Percentiles rank a stretch among this genome's conserved stretches.
phyloP scores from a whole-genome alignment of 169 alveolate species.

The Plasmodium chabaudi region DNA sequence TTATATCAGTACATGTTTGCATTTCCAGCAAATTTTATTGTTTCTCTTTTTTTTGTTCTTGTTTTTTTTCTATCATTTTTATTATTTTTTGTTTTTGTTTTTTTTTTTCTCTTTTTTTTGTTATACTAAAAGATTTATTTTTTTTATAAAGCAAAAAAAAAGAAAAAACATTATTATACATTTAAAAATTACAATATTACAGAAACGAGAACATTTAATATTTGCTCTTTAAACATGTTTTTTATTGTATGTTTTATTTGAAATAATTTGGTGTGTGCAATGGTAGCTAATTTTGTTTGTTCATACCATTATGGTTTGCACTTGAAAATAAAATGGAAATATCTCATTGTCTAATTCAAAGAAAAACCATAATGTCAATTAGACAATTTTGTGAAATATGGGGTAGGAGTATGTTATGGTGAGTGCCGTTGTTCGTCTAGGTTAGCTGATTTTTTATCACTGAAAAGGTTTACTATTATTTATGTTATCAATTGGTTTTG shows the following conservation, averaged over 20 bases:
- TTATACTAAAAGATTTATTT: not conserved
- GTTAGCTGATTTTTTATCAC: no score
- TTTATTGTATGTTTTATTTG: not conserved
- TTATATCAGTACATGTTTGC: not conserved
- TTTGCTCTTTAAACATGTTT: not conserved
- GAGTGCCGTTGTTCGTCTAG: no score
- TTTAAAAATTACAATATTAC: not conserved
- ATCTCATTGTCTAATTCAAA: no score
- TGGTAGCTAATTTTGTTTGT: no score
- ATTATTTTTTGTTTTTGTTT: slow-evolving; percentile 2
- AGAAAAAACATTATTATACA: not conserved
- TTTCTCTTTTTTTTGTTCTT: not conserved
- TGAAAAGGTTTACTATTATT: no score
- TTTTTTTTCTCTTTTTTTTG: slow-evolving; percentile 16
- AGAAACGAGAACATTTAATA: not conserved
- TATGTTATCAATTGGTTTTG: no score
- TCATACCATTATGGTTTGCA: no score
- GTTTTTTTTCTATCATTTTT: not conserved
- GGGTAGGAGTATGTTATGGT: no score
- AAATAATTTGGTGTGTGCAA: not conserved
- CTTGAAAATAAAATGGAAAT: no score
- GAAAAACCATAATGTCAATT: no score
- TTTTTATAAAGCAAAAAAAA: not conserved
- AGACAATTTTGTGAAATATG: no score
- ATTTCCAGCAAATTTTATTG: not conserved